These are phyloP conservation scores for Sordariomycetes sp. DNA, from an alignment of 2,329 filamentous ascomycete species.

Conservation along the genomic window DNA sequence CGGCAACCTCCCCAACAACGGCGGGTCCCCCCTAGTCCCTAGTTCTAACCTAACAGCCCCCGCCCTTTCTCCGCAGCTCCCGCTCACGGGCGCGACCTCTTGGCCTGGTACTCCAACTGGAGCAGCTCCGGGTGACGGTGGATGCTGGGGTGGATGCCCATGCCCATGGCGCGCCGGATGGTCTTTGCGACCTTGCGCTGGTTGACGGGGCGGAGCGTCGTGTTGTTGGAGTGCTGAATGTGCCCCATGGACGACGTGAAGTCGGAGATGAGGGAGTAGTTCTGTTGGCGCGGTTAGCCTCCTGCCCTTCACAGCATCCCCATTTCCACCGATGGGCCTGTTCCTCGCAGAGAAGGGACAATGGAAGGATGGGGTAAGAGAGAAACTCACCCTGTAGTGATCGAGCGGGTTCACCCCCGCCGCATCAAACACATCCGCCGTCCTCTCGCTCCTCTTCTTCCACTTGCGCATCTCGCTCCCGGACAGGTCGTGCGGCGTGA, in stretches of 20 bases:
- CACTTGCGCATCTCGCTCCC: slow-evolving; percentile 71
- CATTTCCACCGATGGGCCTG: too few species aligned
- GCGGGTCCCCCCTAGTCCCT: too few species aligned
- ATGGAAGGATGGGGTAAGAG: slow-evolving; percentile 4
- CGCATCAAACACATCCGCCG: slow-evolving; percentile 64
- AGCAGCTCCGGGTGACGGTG: slow-evolving; percentile 80
- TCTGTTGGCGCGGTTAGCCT: slow-evolving; percentile 38
- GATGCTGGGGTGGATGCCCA: slow-evolving; percentile 85
- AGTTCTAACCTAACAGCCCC: not conserved
- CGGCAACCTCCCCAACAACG: not conserved
- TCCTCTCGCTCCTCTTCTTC: slow-evolving; percentile 44
- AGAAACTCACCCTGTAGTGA: slow-evolving; percentile 67
- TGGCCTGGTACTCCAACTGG: slow-evolving; percentile 17
- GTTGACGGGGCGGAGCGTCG: slow-evolving; percentile 75
- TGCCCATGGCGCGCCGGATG: slow-evolving; percentile 72
- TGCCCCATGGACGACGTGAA: slow-evolving; percentile 76
- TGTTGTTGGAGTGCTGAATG: slow-evolving; percentile 64
- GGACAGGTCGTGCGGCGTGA: slow-evolving; percentile 78
- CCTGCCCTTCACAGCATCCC: too few species aligned
- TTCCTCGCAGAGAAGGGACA: not conserved
- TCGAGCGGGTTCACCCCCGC: slow-evolving; percentile 68
- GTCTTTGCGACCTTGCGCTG: slow-evolving; percentile 91
- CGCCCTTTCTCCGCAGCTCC: not conserved
- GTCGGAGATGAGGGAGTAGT: slow-evolving; percentile 83
- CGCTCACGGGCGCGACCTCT: slow-evolving; percentile 1